Base-by-base conservation (phyloP, 2,329 filamentous ascomycete species). In the Ophioceras dolichostomum region DNA sequence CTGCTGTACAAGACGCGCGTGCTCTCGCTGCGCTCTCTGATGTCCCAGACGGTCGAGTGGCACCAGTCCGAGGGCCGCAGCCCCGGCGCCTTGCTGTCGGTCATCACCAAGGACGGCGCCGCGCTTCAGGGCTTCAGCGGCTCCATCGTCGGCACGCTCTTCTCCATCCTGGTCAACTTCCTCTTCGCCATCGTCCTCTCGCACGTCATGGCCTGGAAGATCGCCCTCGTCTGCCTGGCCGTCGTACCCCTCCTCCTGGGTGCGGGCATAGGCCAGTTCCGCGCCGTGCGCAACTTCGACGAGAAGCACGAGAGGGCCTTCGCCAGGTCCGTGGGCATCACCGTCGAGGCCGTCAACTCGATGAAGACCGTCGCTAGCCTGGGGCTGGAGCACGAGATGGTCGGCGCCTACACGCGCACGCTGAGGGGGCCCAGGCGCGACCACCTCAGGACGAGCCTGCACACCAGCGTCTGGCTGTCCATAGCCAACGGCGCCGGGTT, bases 151-250 rank as follows among this genome's bases (percentile, higher is more conserved):
- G 79, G 81, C 5, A 82, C 76, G 0, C 58, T 83, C 16, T 73
- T 84, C 40, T 76, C 79, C 0, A 79, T 83, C 17, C 46, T 70
- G 3, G 68, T 85, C 43, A 84, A 82, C 52, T 73, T 85, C 20
- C 44, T 84, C 13, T 73, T 70, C 0, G 79, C 76, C 2, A 76
- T 85, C 38, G 71, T 81, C 21, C 51, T 86, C 9, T 75, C 79
- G 0, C 78, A 83, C 43, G 73, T 84, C 32, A 64, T 87, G 33
- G 78, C 78, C 3, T 87, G 82, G 83, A 80, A 75, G 49, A 83
- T 87, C 42, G 80, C 80, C 1, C 57, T 87, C 12, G 81, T 87
- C 4, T 79, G 79, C 38, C 62, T 87, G 5, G 69, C 79, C 1
- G 65, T 74, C 8, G 73, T 86, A 0, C 83, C 82, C 0, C 57